These are phyloP conservation scores for Pilasporangium apinafurcum DNA, from an alignment of 352 stramenopile species.

Conservation along the genomic window DNA sequence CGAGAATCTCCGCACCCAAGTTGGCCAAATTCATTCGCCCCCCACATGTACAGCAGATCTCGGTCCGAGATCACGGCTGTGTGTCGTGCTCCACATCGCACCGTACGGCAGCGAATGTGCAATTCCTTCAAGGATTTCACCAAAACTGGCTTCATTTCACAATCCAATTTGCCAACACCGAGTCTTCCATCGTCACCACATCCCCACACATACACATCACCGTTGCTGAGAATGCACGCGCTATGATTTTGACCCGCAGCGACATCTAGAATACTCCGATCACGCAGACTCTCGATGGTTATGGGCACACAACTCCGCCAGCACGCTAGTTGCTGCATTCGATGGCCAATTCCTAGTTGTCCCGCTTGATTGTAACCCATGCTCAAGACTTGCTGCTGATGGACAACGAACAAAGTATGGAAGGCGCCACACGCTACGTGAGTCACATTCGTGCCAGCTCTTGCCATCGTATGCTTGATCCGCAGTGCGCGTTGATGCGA, in stretches of 20 bases:
- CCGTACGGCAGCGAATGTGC: constrained; percentile 26
- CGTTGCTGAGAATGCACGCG: constrained; percentile 62
- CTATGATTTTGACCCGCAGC: constrained; percentile 72
- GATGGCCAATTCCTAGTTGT: constrained; percentile 61
- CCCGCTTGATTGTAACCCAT: constrained; percentile 82
- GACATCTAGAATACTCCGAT: constrained; percentile 62
- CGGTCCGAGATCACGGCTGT: constrained; percentile 59
- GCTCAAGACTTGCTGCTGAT: constrained; percentile 64
- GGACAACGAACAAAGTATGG: constrained; percentile 72
- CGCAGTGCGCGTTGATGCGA: constrained; percentile 45
- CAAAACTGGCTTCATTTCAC: constrained; percentile 20
- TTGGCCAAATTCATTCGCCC: constrained; percentile 77
- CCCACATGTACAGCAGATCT: constrained; percentile 72
- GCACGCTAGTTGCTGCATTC: constrained; percentile 45
- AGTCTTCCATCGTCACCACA: constrained; percentile 65
- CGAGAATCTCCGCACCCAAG: constrained; percentile 55
- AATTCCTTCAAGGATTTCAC: constrained; percentile 32
- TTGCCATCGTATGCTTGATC: constrained; percentile 46
- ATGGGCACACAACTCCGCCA: constrained; percentile 67
- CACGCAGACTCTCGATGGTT: constrained; percentile 33
- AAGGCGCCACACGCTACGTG: constrained; percentile 58
- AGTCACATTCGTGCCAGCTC: constrained; percentile 47
- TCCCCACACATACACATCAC: constrained; percentile 70
- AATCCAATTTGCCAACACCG: constrained; percentile 32
- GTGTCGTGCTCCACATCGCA: constrained; percentile 64